Conservation (phyloP, 345 rosid genomes). For the Camelina sativa region DNA sequence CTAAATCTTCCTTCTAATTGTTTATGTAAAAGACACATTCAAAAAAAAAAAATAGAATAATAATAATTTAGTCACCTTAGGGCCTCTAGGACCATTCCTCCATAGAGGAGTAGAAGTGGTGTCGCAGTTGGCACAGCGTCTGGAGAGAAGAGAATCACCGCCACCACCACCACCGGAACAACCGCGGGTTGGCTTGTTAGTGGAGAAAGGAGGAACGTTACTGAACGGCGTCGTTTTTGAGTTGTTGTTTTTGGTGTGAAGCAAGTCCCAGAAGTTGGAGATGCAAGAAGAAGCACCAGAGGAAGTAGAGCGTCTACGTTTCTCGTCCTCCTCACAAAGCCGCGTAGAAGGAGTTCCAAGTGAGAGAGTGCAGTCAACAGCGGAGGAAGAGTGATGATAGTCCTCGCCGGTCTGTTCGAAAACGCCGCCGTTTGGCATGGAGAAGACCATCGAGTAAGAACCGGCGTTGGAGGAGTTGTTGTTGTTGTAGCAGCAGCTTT, state of each 20-base stretch:
- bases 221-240: constrained; percentile 45
- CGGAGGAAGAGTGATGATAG: constrained; percentile 45
- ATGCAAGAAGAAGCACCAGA: constrained; percentile 47
- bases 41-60: not conserved
- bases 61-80: constrained; percentile 49
- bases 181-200: constrained; percentile 35
- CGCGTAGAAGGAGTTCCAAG: constrained; percentile 89
- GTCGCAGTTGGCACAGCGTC: constrained; percentile 93
- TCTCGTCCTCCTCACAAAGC: constrained; percentile 60
- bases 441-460: constrained; percentile 41
- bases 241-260: constrained; percentile 50
- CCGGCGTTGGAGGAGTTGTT: constrained; percentile 31
- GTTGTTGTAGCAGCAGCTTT: constrained; percentile 39
- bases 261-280: constrained; percentile 71
- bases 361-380: constrained; percentile 86
- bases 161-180: constrained; percentile 29
- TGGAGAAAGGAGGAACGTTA: constrained; percentile 35
- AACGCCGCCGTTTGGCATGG: constrained; percentile 42
- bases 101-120: constrained; percentile 92
- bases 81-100: constrained; percentile 87
- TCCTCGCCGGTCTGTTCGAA: constrained; percentile 39
- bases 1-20: not conserved
- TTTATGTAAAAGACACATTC: constrained; percentile 4
- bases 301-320: constrained; percentile 46
- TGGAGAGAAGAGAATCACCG: constrained; percentile 65